phyloP scores from a whole-genome alignment of 371 early-diverging fungal species.

The Zychaea mexicana region DNA sequence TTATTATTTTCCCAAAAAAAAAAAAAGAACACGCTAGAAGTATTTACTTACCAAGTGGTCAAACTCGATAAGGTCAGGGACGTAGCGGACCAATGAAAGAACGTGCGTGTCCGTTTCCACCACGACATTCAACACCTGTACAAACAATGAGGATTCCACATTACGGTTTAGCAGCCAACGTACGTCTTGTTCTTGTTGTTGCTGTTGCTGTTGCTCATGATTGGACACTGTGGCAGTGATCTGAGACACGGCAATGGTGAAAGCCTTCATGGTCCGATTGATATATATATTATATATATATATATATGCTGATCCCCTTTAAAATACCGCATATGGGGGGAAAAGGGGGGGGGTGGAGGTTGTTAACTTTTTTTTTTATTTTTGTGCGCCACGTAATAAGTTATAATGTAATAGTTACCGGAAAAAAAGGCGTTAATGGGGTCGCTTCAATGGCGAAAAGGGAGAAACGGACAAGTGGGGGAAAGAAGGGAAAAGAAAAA shows the following conservation, averaged over 20 bases:
- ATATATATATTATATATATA: background rate
- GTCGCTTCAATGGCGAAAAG: background rate
- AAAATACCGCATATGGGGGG: background rate
- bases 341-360: no score
- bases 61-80: slow-evolving; percentile 63
- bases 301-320: background rate
- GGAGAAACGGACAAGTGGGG: background rate
- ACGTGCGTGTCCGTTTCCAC: slow-evolving; percentile 51
- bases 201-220: slow-evolving; percentile 8
- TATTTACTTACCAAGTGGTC: slow-evolving; percentile 56
- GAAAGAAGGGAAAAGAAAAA: background rate
- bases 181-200: slow-evolving; percentile 7
- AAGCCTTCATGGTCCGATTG: slow-evolving; percentile 6
- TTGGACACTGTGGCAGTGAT: slow-evolving; percentile 20
- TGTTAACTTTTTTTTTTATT: no score
- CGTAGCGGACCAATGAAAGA: slow-evolving; percentile 53
- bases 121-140: slow-evolving; percentile 56
- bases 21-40: background rate
- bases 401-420: background rate
- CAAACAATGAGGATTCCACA: background rate
- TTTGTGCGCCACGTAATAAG: background rate
- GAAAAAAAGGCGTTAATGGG: background rate
- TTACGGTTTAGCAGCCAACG: background rate
- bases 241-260: slow-evolving; percentile 29
- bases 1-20: slow-evolving; percentile 1